Conservation (phyloP, 176 grass and related monocot species). For the Lolium rigidum region DNA sequence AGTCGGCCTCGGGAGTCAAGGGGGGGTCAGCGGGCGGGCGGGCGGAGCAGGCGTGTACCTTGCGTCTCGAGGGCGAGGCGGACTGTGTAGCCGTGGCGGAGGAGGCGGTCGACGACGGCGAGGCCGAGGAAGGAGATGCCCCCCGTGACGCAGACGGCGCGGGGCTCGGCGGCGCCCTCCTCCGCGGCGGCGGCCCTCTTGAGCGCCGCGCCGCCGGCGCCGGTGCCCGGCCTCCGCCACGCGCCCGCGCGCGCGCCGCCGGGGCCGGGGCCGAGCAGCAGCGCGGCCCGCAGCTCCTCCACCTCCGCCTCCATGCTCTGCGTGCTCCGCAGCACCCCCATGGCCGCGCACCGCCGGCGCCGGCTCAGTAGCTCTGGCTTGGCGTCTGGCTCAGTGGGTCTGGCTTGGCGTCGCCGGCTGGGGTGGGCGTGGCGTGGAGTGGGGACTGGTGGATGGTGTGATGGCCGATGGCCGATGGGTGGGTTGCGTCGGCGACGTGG, state of each 20-base stretch:
- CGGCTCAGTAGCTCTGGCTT: not conserved
- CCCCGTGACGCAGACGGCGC: constrained; percentile 87
- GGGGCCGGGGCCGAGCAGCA: constrained; percentile 28
- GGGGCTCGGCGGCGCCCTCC: constrained; percentile 35
- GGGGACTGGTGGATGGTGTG: constrained; percentile 9
- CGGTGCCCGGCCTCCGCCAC: constrained; percentile 55
- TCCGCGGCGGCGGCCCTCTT: constrained; percentile 48
- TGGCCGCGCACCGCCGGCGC: not conserved
- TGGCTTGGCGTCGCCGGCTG: not conserved
- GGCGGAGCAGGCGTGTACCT: constrained; percentile 41
- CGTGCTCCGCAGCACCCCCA: constrained; percentile 91
- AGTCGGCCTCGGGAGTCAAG: not conserved
- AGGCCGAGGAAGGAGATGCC: constrained; percentile 85
- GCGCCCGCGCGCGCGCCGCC: not conserved
- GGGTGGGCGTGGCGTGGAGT: constrained; percentile 4
- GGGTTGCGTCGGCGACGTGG: constrained; percentile 12
- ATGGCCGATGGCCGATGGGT: not conserved
- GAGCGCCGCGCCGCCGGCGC: not conserved
- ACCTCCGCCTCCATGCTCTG: constrained; percentile 93
- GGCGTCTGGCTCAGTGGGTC: not conserved
- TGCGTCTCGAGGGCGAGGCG: constrained; percentile 87
- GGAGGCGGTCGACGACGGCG: constrained; percentile 87
- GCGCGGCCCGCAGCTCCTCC: constrained; percentile 78
- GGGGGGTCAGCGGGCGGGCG: not conserved
- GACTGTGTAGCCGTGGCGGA: constrained; percentile 81